These are phyloP conservation scores for Fomitopsis betulina DNA, from an alignment of 1,284 basidiomycete species.

Conservation along the genomic window DNA sequence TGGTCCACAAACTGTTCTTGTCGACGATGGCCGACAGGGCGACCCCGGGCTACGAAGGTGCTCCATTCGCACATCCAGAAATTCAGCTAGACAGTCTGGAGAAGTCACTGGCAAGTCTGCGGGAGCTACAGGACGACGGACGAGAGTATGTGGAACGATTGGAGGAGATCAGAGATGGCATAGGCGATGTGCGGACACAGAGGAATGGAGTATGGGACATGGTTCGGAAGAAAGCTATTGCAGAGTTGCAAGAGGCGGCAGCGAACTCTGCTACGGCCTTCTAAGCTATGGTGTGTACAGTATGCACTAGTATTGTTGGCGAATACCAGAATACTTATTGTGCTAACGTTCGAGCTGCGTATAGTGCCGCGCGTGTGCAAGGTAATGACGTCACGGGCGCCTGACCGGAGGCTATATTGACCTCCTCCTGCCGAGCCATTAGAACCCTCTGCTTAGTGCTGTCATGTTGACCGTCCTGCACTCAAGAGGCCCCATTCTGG, in stretches of 20 bases:
- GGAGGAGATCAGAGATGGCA: slow-evolving; percentile 71
- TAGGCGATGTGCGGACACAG: slow-evolving; percentile 67
- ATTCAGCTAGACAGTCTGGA: slow-evolving; percentile 65
- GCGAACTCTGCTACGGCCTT: slow-evolving; percentile 29
- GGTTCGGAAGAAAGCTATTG: slow-evolving; percentile 66
- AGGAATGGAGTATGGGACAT: slow-evolving; percentile 68
- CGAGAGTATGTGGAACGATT: slow-evolving; percentile 77
- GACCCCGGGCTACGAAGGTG: slow-evolving; percentile 43
- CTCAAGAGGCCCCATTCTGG: slow-evolving; percentile 24
- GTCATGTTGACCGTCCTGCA: neutral
- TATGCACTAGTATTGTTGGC: neutral
- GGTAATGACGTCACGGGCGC: neutral
- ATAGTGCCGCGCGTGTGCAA: no score
- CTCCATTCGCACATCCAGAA: slow-evolving; percentile 59
- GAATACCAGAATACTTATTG: neutral
- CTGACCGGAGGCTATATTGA: no score
- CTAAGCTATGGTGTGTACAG: slow-evolving; percentile 1
- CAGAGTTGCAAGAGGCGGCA: slow-evolving; percentile 66
- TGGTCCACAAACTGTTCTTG: slow-evolving; percentile 64
- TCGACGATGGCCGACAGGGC: slow-evolving; percentile 40
- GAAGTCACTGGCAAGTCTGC: slow-evolving; percentile 62
- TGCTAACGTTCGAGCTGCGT: no score
- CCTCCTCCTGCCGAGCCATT: neutral
- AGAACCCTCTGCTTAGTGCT: neutral
- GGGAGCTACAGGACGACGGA: slow-evolving; percentile 77